Conservation (phyloP, 2,329 filamentous ascomycete genomes). For the Diaporthe destruens region DNA sequence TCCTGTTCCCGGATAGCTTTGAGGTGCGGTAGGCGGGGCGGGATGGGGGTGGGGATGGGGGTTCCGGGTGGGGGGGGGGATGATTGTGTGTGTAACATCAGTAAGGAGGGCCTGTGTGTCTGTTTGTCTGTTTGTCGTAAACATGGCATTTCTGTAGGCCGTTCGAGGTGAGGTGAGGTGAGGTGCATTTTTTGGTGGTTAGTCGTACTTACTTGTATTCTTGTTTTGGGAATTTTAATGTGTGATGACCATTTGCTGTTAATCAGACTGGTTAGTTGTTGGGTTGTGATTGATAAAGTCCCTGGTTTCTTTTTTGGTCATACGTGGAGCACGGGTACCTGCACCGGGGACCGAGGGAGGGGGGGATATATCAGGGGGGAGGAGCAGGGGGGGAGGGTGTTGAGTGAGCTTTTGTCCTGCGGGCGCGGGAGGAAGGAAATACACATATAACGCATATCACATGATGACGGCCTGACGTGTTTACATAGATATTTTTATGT, state of each 20-base stretch:
- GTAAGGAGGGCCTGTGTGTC: no score
- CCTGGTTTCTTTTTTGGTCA: not conserved
- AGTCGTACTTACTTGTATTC: no score
- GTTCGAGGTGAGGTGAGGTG: no score
- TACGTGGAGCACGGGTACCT: not conserved
- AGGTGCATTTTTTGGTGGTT: no score
- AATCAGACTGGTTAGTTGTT: not conserved
- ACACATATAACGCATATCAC: not conserved
- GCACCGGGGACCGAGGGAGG: no score
- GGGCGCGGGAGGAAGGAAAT: not conserved
- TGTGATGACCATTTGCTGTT: not conserved
- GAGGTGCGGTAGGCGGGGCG: constrained; percentile 41
- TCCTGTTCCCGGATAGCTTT: constrained; percentile 57
- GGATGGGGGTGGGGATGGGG: no score
- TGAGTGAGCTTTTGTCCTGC: no score
- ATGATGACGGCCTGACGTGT: constrained; percentile 4
- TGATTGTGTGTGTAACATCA: not conserved
- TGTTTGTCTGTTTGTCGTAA: no score
- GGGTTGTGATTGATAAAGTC: not conserved
- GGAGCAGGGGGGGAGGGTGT: no score
- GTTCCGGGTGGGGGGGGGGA: no score
- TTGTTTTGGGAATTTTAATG: not conserved
- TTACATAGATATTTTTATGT: not conserved
- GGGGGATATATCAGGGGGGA: no score
- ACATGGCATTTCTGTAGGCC: no score